Percentiles rank a stretch among this genome's conserved stretches.
Conservation (phyloP, 768 basidiomycete genomes). For the Mycena olivaceomarginata region DNA sequence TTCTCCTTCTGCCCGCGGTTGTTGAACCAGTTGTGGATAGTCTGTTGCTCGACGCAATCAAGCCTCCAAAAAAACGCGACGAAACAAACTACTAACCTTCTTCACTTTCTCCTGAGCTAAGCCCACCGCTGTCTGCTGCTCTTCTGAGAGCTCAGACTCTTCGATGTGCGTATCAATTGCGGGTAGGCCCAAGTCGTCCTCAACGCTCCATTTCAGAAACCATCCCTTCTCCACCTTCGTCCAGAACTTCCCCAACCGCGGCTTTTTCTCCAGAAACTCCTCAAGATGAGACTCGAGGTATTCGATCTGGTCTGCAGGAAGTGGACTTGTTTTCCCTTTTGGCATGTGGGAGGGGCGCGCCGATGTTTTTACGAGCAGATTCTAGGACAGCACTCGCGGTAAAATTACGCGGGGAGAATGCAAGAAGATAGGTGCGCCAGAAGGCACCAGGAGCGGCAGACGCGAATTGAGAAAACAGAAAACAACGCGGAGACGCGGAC, state of each 20-base stretch:
- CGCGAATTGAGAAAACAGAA: too few relatives aligned
- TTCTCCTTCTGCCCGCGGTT: not conserved
- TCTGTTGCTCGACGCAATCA: not conserved
- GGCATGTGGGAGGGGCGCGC: not conserved
- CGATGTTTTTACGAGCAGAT: too few relatives aligned
- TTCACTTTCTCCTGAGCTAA: not conserved
- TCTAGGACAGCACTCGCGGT: too few relatives aligned
- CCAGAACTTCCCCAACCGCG: not conserved
- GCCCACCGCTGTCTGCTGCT: not conserved
- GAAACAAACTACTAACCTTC: not conserved
- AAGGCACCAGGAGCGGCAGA: too few relatives aligned
- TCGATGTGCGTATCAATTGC: not conserved
- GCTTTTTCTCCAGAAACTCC: not conserved
- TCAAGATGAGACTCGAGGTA: not conserved
- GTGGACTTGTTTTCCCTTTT: not conserved
- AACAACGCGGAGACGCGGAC: too few relatives aligned
- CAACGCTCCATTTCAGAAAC: not conserved
- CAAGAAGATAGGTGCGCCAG: too few relatives aligned
- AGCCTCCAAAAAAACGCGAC: not conserved
- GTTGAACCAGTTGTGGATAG: slow-evolving; percentile 9
- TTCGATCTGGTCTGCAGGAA: not conserved
- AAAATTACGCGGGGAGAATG: too few relatives aligned
- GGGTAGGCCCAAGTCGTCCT: not conserved
- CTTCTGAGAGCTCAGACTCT: not conserved
- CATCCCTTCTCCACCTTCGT: not conserved